Conservation (phyloP, 768 basidiomycete species). For the Lentinula sp. region DNA sequence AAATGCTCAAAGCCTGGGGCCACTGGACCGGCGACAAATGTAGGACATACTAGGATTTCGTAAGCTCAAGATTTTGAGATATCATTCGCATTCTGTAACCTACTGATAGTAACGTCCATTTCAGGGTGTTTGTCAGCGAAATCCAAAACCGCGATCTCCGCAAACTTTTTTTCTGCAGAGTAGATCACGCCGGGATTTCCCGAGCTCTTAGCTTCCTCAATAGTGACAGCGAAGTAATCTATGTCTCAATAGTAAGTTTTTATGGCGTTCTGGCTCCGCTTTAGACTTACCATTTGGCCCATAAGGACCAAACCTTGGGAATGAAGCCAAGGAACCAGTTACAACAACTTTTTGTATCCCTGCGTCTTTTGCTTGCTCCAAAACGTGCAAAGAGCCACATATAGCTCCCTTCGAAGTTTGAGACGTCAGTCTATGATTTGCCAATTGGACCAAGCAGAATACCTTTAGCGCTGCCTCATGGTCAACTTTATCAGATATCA, state of each 20-base stretch:
- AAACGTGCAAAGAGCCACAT: conserved; percentile 1
- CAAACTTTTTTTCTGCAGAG: conserved; percentile 1
- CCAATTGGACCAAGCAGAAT: neutral
- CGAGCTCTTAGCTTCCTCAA: neutral
- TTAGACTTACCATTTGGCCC: neutral
- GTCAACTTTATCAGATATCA: neutral
- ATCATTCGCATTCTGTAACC: neutral
- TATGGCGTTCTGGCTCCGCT: no score
- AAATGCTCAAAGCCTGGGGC: conserved; percentile 15
- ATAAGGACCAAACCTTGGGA: neutral
- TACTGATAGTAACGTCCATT: conserved; percentile 2
- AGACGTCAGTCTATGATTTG: neutral
- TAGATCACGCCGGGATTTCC: neutral
- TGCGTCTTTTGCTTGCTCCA: conserved; percentile 7
- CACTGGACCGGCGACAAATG: conserved; percentile 20
- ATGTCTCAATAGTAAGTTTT: neutral
- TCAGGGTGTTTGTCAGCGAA: neutral
- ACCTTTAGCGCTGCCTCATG: conserved; percentile 1
- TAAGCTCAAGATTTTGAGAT: conserved; percentile 13
- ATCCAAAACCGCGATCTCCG: neutral
- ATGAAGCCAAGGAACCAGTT: conserved; percentile 6
- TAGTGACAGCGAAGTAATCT: neutral
- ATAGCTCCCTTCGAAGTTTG: conserved; percentile 4
- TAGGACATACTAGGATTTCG: conserved; percentile 14
- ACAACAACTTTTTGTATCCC: conserved; percentile 1